phyloP scores from a whole-genome alignment of 1,284 basidiomycete genomes.

The Moesziomyces sp. region DNA sequence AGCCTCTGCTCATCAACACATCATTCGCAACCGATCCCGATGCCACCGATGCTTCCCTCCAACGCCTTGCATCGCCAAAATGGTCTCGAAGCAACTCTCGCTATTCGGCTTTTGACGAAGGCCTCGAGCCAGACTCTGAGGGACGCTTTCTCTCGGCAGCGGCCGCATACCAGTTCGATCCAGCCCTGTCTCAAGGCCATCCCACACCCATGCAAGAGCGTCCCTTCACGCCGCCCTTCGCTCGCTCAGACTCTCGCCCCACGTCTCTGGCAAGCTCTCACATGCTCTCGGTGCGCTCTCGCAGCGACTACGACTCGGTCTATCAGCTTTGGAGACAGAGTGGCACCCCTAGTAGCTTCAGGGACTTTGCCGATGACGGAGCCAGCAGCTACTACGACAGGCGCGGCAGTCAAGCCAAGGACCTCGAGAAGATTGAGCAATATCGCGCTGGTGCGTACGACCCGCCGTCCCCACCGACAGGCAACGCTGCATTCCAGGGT shows the following conservation, averaged over 20 bases:
- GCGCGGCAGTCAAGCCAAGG: slow-evolving; percentile 11
- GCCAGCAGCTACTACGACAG: slow-evolving; percentile 12
- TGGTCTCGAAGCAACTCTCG: slow-evolving; percentile 25
- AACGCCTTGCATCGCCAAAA: slow-evolving; percentile 15
- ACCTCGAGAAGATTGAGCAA: slow-evolving; percentile 35
- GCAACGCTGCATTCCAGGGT: slow-evolving; percentile 2
- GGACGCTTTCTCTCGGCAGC: slow-evolving; percentile 7
- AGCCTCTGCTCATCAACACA: slow-evolving; percentile 24
- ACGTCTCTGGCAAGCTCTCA: slow-evolving; percentile 39
- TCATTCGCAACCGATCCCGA: slow-evolving; percentile 21
- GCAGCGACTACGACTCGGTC: slow-evolving; percentile 53
- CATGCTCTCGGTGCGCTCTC: slow-evolving; percentile 30
- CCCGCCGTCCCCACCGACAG: background rate
- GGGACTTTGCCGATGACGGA: slow-evolving; percentile 20
- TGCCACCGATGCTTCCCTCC: slow-evolving; percentile 22
- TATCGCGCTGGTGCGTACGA: slow-evolving; percentile 21
- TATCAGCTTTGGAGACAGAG: slow-evolving; percentile 48
- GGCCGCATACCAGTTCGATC: slow-evolving; percentile 11
- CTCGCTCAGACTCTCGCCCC: slow-evolving; percentile 11
- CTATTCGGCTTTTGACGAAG: slow-evolving; percentile 13
- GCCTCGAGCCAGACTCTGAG: slow-evolving; percentile 5
- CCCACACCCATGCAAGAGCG: slow-evolving; percentile 14
- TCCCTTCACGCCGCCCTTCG: slow-evolving; percentile 31
- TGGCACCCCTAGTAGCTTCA: slow-evolving; percentile 23
- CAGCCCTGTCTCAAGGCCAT: slow-evolving; percentile 1